These are phyloP conservation scores for Aspergillus fischeri DNA, from an alignment of 2,329 filamentous ascomycete species.

Conservation along the genomic window DNA sequence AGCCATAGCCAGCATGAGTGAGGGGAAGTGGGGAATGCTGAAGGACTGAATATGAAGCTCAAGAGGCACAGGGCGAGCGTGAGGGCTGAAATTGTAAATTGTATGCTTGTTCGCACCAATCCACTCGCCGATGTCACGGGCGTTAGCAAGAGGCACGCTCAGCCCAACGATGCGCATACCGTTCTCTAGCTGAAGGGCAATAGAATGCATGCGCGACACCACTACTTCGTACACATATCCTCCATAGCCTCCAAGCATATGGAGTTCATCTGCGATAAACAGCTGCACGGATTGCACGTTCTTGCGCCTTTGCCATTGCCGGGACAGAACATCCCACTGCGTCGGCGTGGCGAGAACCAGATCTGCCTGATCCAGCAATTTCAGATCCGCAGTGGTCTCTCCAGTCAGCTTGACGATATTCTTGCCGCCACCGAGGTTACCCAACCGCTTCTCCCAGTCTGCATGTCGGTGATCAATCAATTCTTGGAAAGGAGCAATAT, in stretches of 20 bases:
- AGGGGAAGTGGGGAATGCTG: conserved; percentile 93
- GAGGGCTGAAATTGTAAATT: conserved; percentile 97
- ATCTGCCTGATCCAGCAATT: conserved; percentile 80
- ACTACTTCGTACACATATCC: conserved; percentile 95
- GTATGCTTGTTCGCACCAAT: conserved; percentile 97
- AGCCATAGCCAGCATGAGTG: conserved; percentile 97
- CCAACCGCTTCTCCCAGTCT: conserved; percentile 79
- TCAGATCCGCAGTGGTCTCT: conserved; percentile 85
- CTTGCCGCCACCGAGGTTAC: conserved; percentile 73
- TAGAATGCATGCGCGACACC: conserved; percentile 97
- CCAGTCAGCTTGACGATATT: conserved; percentile 89
- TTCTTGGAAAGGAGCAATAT: conserved; percentile 92
- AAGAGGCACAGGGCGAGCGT: conserved; percentile 80
- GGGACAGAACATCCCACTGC: conserved; percentile 94
- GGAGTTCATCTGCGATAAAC: conserved; percentile 92
- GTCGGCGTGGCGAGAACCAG: conserved; percentile 85
- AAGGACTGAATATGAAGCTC: conserved; percentile 95
- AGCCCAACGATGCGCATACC: conserved; percentile 83
- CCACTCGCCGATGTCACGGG: conserved; percentile 93
- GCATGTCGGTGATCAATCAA: conserved; percentile 75
- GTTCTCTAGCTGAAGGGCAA: conserved; percentile 80
- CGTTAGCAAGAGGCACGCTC: conserved; percentile 88
- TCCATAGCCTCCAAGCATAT: conserved; percentile 79
- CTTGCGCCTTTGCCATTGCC: conserved; percentile 95
- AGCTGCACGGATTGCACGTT: conserved; percentile 87